Base-by-base conservation (phyloP, 768 basidiomycete genomes). In the Cystofilobasidium ferigula region DNA sequence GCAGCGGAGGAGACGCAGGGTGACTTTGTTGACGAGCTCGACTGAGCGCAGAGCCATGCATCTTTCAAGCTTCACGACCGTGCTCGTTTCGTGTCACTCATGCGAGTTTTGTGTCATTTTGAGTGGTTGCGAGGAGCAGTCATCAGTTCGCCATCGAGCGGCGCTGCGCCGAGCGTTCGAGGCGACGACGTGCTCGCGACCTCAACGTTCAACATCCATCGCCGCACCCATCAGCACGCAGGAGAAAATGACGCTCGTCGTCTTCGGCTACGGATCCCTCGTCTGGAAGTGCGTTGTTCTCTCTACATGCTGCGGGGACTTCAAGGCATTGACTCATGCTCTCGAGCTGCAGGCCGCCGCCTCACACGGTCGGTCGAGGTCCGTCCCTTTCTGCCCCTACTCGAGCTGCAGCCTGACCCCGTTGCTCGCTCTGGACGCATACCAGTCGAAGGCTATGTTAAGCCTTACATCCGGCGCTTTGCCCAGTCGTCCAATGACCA, bases 371-470 rank as follows among this genome's bases (percentile, higher is more conserved):
- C 40, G 5, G 35, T 12, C 38, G 34, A 45, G n/a, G 30, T 54
- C 54, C 34, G 34, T 62, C 35, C 38, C 45, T 51, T 30, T n/a
- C 13, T 8, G 7, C 45, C 22, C 22, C 45, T 20, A n/a, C 45
- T 22, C 45, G 45, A 18, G 45, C 24, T 48, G 20, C 16, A 7
- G 45, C 45, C 6, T 7, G 24, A 13, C 24, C 24, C 59, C 4
- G 7, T 24, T 28, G 7, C 22, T 61, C 45, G 4, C 20, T 32
- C 47, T 10, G 24, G n/a, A 40, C 30, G 14, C 18, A 43, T 40
- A n/a, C n/a, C 48, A 22, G 48, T 38, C 28, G 51, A 58, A 28
- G 63, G 63, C 40, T 65, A 59, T 28, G 57, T 65, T n/a, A 65
- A 65, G 28, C 56, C 56, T 4, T 65, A 35, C 35, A 43, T 65